These are phyloP conservation scores for Termitomyces sp. DNA, from an alignment of 768 basidiomycete species.

Conservation along the genomic window DNA sequence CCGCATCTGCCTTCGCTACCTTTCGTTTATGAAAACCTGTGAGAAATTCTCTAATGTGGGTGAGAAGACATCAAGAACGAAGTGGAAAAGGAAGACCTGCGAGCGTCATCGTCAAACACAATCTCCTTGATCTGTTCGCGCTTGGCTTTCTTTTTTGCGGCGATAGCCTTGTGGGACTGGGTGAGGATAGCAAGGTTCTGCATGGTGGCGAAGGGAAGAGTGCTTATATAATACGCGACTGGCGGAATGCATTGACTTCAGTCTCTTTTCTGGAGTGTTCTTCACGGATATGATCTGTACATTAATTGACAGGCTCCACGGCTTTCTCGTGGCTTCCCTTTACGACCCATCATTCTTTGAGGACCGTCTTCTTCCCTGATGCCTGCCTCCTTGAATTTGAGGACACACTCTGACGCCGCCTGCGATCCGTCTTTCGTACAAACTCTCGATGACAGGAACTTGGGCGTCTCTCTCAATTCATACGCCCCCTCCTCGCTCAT, in stretches of 20 bases:
- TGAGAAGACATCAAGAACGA: conserved; percentile 2
- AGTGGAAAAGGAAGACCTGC: conserved; percentile 46
- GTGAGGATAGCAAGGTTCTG: conserved; percentile 52
- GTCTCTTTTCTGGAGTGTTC: too few relatives aligned
- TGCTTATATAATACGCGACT: conserved; percentile 16
- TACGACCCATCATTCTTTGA: conserved; percentile 5
- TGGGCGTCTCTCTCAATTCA: conserved; percentile 7
- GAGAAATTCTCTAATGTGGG: conserved; percentile 68
- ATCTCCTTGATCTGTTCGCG: conserved; percentile 72
- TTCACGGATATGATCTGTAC: too few relatives aligned
- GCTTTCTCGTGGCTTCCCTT: conserved; percentile 1
- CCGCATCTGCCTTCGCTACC: conserved; percentile 74
- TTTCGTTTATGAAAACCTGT: conserved; percentile 95
- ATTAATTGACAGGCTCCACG: too few relatives aligned
- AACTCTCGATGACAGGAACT: conserved; percentile 20
- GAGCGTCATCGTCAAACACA: conserved; percentile 82
- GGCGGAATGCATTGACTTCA: too few relatives aligned
- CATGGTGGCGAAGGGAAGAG: conserved; percentile 9
- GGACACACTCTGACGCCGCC: conserved; percentile 9
- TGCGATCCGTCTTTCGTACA: conserved; percentile 14
- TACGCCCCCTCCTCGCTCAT: conserved; percentile 17
- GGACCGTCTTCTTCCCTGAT: too few relatives aligned
- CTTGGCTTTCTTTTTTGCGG: conserved; percentile 64
- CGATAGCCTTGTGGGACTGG: conserved; percentile 56
- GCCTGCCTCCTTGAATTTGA: conserved; percentile 10